Conservation (phyloP, 495 filamentous ascomycete species). For the Sordaria brevicollis region DNA sequence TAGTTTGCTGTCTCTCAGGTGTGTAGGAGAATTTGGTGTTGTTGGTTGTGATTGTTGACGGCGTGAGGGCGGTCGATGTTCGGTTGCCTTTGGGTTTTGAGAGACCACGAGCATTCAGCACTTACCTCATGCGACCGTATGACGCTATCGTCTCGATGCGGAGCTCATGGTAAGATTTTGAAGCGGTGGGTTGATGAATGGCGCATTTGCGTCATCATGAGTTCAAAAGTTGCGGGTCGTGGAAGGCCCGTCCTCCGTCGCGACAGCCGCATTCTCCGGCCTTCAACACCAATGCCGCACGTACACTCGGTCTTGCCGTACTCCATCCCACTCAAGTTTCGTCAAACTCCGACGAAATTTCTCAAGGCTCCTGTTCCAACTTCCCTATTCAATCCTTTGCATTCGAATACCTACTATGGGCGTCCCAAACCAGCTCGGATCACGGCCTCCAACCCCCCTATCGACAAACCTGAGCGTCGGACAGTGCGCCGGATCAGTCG, state of each 20-base stretch:
- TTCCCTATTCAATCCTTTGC: no score
- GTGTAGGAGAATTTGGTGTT: not conserved
- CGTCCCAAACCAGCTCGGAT: not conserved
- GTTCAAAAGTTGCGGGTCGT: not conserved
- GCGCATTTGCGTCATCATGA: not conserved
- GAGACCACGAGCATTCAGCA: not conserved
- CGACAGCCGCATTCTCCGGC: not conserved
- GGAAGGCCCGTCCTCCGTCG: not conserved
- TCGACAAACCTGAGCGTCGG: not conserved
- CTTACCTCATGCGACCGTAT: not conserved
- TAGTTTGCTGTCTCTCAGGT: not conserved
- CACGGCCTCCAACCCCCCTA: not conserved
- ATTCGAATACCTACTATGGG: not conserved
- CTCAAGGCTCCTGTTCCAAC: no score
- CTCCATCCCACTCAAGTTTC: not conserved
- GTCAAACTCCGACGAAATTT: not conserved
- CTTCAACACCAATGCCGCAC: not conserved
- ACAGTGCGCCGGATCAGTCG: not conserved
- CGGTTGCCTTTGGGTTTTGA: not conserved
- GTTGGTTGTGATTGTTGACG: not conserved
- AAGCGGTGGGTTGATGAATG: not conserved
- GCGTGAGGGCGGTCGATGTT: not conserved
- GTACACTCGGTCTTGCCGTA: no score
- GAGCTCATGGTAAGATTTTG: not conserved
- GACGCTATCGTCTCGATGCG: not conserved